Conservation (phyloP, 441 rosid genomes). For the Breynia disticha region DNA sequence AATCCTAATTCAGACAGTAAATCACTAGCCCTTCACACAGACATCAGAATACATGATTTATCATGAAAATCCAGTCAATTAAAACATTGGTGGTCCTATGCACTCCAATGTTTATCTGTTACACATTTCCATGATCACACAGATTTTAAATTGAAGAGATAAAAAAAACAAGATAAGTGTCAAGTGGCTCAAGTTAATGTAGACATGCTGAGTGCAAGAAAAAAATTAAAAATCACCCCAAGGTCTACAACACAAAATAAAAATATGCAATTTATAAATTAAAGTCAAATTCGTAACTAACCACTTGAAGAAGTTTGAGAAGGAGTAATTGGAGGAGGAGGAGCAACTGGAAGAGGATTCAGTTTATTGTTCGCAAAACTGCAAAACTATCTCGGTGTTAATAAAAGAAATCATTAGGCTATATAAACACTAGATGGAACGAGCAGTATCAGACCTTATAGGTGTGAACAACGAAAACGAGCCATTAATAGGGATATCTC, state of each 20-base stretch:
- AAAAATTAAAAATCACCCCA: neutral
- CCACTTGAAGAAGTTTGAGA: constrained; percentile 33
- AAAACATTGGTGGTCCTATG: no score
- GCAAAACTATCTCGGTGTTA: constrained; percentile 27
- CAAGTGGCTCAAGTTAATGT: neutral
- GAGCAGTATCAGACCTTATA: constrained; percentile 41
- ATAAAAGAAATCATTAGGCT: constrained; percentile 9
- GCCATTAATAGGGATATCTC: constrained; percentile 68
- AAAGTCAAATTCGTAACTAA: constrained; percentile 13
- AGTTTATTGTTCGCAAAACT: constrained; percentile 48
- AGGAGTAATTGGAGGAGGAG: constrained; percentile 59
- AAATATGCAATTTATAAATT: neutral
- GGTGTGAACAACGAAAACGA: constrained; percentile 76
- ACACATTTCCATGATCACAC: no score
- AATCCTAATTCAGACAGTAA: no score
- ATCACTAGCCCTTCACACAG: no score
- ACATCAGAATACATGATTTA: no score
- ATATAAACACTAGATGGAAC: constrained; percentile 9
- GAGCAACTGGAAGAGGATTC: constrained; percentile 23
- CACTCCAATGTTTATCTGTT: no score
- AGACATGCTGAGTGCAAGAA: neutral
- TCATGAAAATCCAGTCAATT: no score
- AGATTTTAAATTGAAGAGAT: no score
- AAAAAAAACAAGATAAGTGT: no score
- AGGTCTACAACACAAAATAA: neutral